These are phyloP conservation scores for Trichosporon sp. DNA, from an alignment of 1,284 basidiomycete genomes.

Conservation along the genomic window DNA sequence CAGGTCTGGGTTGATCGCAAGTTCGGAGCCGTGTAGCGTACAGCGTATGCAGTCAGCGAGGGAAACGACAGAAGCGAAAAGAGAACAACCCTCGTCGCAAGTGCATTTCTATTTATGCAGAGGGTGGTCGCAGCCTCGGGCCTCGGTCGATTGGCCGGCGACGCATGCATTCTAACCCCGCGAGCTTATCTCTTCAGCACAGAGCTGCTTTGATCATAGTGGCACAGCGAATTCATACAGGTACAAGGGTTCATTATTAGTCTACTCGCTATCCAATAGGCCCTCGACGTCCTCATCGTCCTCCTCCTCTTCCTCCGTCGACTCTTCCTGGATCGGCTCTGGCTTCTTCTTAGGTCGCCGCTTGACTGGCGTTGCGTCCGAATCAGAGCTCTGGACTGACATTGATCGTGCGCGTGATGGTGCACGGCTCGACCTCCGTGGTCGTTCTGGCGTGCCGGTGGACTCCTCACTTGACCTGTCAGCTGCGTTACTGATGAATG, in stretches of 20 bases:
- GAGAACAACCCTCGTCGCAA: background rate
- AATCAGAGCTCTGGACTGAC: constrained; percentile 7
- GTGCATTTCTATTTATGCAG: background rate
- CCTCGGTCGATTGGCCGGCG: background rate
- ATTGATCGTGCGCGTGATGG: constrained; percentile 5
- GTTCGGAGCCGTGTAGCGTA: background rate
- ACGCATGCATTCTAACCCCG: background rate
- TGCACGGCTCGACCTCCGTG: constrained; percentile 8
- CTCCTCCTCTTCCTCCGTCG: background rate
- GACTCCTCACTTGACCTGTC: constrained; percentile 7
- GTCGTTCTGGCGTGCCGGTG: constrained; percentile 8
- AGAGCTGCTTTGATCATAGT: background rate
- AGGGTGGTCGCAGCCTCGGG: background rate
- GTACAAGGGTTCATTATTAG: background rate
- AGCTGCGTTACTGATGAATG: background rate
- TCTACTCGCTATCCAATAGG: constrained; percentile 18
- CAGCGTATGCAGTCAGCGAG: no score
- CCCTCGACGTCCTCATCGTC: constrained; percentile 22
- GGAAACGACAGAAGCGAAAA: background rate
- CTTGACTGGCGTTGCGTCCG: constrained; percentile 15
- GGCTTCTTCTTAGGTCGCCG: constrained; percentile 6
- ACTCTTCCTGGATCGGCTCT: constrained; percentile 18
- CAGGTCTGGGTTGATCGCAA: no score
- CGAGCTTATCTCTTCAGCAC: background rate
- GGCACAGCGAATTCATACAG: background rate